Conservation (phyloP, 1,284 basidiomycete species). For the Inonotus obliquus region DNA sequence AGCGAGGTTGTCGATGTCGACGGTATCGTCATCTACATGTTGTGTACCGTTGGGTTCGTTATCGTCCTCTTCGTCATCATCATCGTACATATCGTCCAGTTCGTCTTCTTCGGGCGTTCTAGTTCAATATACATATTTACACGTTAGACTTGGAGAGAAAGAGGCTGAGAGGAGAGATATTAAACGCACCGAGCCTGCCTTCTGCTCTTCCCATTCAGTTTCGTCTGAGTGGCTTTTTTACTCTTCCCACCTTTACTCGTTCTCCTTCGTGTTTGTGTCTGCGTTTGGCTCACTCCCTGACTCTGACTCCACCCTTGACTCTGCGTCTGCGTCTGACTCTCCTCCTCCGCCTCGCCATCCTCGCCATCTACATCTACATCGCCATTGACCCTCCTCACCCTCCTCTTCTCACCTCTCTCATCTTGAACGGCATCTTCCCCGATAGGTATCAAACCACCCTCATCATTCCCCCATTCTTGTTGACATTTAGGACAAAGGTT, state of each 20-base stretch:
- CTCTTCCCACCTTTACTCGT: conserved; percentile 20
- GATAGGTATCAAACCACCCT: conserved; percentile 43
- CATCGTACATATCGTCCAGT: conserved; percentile 31
- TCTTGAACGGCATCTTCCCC: conserved; percentile 62
- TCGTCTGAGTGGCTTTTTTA: conserved; percentile 25
- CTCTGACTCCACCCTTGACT: conserved; percentile 30
- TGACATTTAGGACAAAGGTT: conserved; percentile 54
- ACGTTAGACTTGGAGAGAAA: not conserved
- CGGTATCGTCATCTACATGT: conserved; percentile 21
- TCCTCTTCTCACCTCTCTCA: conserved; percentile 49
- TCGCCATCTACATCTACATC: conserved; percentile 38
- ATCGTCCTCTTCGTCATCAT: conserved; percentile 27
- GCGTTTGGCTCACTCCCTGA: conserved; percentile 21
- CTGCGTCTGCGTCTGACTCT: conserved; percentile 30
- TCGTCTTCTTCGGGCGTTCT: conserved; percentile 30
- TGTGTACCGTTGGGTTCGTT: conserved; percentile 32
- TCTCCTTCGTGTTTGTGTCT: conserved; percentile 19
- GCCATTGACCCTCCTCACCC: conserved; percentile 31
- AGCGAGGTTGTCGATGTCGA: conserved; percentile 25
- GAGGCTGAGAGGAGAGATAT: not conserved
- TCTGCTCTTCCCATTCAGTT: conserved; percentile 22
- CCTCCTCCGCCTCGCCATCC: conserved; percentile 40
- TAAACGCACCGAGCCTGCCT: conserved; percentile 19
- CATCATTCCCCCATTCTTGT: conserved; percentile 40
- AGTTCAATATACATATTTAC: not conserved